Evolutionary conservation across 306 rosid genomes (phyloP).

Genomic region (Castanopsis chinensis): DNA sequence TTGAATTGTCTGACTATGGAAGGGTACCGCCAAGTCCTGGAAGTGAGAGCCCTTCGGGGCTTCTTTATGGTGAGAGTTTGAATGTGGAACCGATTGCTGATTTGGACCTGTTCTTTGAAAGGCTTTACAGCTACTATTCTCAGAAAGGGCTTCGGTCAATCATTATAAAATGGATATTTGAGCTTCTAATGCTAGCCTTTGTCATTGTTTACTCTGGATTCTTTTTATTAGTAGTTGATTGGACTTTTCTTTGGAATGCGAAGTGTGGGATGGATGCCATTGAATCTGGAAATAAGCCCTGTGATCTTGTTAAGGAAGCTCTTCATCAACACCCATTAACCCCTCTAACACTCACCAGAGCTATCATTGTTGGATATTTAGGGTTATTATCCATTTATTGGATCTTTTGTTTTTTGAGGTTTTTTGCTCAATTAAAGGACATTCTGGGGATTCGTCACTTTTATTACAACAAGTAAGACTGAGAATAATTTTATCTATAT

Average conservation of each 20-base stretch:
- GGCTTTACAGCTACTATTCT: slow-evolving; percentile 81
- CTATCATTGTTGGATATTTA: slow-evolving; percentile 83
- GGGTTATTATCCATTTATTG: slow-evolving; percentile 83
- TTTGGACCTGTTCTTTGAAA: slow-evolving; percentile 93
- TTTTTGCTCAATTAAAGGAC: slow-evolving; percentile 78
- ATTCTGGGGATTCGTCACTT: slow-evolving; percentile 72
- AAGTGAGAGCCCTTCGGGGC: slow-evolving; percentile 89
- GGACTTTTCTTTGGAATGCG: slow-evolving; percentile 92
- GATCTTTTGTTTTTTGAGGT: slow-evolving; percentile 88
- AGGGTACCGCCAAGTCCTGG: slow-evolving; percentile 64
- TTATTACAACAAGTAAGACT: slow-evolving; percentile 66
- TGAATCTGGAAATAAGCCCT: slow-evolving; percentile 83
- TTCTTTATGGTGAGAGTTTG: slow-evolving; percentile 72
- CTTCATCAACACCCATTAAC: slow-evolving; percentile 76
- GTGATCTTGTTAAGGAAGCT: slow-evolving; percentile 93
- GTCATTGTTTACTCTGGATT: slow-evolving; percentile 88
- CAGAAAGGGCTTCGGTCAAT: slow-evolving; percentile 97
- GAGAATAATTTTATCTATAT: not conserved
- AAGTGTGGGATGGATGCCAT: slow-evolving; percentile 98
- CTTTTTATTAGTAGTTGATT: slow-evolving; percentile 76
- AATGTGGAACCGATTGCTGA: slow-evolving; percentile 80
- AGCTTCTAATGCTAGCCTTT: slow-evolving; percentile 84
- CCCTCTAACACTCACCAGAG: slow-evolving; percentile 68
- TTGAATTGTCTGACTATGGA: slow-evolving; percentile 69
- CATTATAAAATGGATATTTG: slow-evolving; percentile 84